Conservation (phyloP, 306 rosid species). For the Cucurbita pepo region DNA sequence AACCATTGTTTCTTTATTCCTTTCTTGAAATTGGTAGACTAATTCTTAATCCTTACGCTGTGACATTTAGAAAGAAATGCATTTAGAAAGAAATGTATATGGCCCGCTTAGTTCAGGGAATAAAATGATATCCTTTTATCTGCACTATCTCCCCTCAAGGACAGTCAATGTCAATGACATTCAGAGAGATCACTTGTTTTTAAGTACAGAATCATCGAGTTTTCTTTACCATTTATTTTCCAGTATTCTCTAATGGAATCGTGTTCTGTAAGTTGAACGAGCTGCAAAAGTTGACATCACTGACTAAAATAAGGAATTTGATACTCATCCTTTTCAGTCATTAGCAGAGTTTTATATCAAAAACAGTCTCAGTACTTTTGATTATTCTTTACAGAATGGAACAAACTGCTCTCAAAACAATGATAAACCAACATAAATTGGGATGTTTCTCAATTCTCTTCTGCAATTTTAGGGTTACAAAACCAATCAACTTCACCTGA, state of each 20-base stretch:
- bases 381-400: neutral
- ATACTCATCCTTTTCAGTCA: neutral
- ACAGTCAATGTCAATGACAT: neutral
- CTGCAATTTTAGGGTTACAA: neutral
- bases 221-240: too few species aligned
- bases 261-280: neutral
- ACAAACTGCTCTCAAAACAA: neutral
- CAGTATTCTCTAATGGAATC: neutral
- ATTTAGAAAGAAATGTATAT: neutral
- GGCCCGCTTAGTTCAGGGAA: neutral
- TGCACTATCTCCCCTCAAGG: neutral
- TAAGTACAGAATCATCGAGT: neutral
- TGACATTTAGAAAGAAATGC: neutral
- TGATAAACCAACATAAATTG: neutral
- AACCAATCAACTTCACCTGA: neutral
- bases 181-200: neutral
- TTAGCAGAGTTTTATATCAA: neutral
- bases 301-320: conserved; percentile 4
- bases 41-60: neutral
- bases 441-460: neutral
- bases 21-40: neutral
- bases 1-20: neutral
- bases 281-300: neutral
- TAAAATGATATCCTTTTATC: neutral
- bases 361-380: neutral